Conservation (phyloP, 495 filamentous ascomycete species). For the Aspergillus wentii region DNA sequence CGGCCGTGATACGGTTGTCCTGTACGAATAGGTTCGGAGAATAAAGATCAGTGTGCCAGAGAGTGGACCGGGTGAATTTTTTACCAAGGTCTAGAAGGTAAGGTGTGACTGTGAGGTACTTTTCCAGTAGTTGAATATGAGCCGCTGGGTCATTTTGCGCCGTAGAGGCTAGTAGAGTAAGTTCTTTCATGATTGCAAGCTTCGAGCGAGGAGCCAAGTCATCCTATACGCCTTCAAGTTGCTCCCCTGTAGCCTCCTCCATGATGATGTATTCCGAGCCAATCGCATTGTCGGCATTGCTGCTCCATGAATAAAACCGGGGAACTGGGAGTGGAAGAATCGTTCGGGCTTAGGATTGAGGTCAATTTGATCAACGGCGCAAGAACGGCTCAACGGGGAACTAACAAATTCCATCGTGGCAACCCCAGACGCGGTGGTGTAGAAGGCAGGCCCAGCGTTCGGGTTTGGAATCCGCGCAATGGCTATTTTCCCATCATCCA, state of each 20-base stretch:
- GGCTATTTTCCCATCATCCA: constrained; percentile 21
- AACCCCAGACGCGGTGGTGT: constrained; percentile 32
- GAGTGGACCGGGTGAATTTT: constrained; percentile 11
- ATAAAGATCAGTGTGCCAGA: constrained; percentile 37
- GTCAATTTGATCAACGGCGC: constrained; percentile 1
- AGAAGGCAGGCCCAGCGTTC: constrained; percentile 21
- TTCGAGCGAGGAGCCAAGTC: constrained; percentile 17
- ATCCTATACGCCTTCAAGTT: constrained; percentile 21
- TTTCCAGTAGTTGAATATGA: constrained; percentile 17
- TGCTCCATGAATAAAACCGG: constrained; percentile 14
- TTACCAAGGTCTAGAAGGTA: constrained; percentile 20
- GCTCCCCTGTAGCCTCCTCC: constrained; percentile 20
- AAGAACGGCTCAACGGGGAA: constrained; percentile 2
- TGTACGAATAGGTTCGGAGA: constrained; percentile 33
- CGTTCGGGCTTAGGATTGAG: constrained; percentile 11
- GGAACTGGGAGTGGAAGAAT: constrained; percentile 23
- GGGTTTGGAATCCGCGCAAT: constrained; percentile 27
- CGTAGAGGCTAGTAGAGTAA: constrained; percentile 13
- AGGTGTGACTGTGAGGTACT: constrained; percentile 17
- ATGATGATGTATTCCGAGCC: constrained; percentile 27
- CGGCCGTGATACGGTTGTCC: constrained; percentile 16
- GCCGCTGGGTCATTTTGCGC: constrained; percentile 12
- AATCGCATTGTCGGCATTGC: constrained; percentile 13
- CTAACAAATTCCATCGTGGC: constrained; percentile 32
- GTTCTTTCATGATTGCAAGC: constrained; percentile 21